Evolutionary conservation across 2,329 filamentous ascomycete species (phyloP).

Genomic region (Rasamsonia emersonii): DNA sequence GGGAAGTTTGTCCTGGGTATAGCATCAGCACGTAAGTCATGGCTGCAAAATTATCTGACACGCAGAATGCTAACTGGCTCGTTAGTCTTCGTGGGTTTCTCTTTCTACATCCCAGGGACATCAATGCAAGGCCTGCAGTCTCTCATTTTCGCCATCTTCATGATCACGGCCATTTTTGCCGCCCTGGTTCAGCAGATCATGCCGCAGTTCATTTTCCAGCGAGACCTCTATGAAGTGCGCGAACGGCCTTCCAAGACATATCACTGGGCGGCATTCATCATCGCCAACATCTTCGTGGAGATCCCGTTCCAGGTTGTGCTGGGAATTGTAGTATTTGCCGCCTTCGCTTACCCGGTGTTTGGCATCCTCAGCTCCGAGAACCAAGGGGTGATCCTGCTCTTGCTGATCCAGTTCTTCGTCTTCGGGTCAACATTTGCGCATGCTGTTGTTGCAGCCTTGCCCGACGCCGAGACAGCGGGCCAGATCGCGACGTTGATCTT

Average conservation of each 20-base stretch:
- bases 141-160: conserved; percentile 86
- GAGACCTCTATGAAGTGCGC: conserved; percentile 51
- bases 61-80: not conserved
- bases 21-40: conserved; percentile 4
- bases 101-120: conserved; percentile 67
- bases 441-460: conserved; percentile 63
- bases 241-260: conserved; percentile 61
- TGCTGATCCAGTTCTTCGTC: conserved; percentile 58
- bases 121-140: conserved; percentile 76
- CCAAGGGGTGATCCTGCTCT: conserved; percentile 58
- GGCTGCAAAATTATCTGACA: not conserved
- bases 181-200: conserved; percentile 46
- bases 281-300: conserved; percentile 63
- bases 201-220: conserved; percentile 51
- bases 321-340: conserved; percentile 51
- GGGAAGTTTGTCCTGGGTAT: conserved; percentile 62
- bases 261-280: conserved; percentile 64
- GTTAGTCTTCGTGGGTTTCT: conserved; percentile 64
- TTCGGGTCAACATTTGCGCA: conserved; percentile 66
- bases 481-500: conserved; percentile 55
- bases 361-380: too few species aligned
- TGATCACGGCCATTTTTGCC: conserved; percentile 73
- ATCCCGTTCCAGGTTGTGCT: conserved; percentile 58
- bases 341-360: conserved; percentile 43
- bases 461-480: conserved; percentile 59